Evolutionary conservation across 257 asterid species (phyloP), one percentile per base, ranked within the genome.

Genomic region (Phtheirospermum japonicum): DNA sequence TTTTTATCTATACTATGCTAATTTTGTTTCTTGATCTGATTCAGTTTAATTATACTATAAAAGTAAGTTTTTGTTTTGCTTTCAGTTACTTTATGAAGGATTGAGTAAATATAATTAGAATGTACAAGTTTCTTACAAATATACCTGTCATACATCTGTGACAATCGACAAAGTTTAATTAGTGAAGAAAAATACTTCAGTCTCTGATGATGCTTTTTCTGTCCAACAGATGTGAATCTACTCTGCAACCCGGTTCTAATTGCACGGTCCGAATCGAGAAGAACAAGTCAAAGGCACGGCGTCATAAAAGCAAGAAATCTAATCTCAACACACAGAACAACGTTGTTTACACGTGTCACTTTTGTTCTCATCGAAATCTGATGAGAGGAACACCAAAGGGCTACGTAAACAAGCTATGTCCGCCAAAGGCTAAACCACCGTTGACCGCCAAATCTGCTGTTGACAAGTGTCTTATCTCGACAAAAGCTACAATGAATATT

Each of bases 311-410:
- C 68, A 87, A 78, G 71, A 83, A 72, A 60, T 48, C 73, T 0
- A 75, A 59, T 43, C 40, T 31, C 11, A 23, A 59, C 53, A 51
- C 71, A 0, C 80, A 88, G 66, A 92, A 88, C 50, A 71, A 45
- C 16, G 83, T 81, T 66, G 82, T 86, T 11, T 86, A 80, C 76
- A 78, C 14, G 6, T 92, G 97, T 43, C 86, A 86, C 58, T 76
- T 76, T 61, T 92, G 97, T 55, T 80, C 77, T 20, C 92, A 88
- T 71, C 76, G 14, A 6, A 89, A 86, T 65, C 9, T 68, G 37
- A 77, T 76, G 87, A 77, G 87, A 73, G 95, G 98, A 71, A 81
- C 97, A 6, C 74, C 88, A 0, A 81, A 75, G 57, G 84, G 83
- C 71, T 72, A 83, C n/a, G 16, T 87, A 67, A 82, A 82, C 67